Base-by-base conservation (phyloP, 2,329 filamentous ascomycete genomes). In the Fusarium denticulatum region DNA sequence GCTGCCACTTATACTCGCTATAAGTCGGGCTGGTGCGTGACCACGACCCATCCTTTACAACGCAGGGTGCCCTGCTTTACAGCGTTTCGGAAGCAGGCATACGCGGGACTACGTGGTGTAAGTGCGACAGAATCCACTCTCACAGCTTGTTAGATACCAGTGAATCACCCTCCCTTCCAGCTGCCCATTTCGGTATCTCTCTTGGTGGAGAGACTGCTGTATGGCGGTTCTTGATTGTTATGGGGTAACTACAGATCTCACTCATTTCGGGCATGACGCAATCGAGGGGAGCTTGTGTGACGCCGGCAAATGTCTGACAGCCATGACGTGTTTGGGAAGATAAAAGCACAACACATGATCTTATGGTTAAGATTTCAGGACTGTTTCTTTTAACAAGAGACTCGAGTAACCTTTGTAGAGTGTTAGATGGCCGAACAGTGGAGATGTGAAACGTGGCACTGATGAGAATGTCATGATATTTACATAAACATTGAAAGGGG, bases 1-100 rank as follows among this genome's bases (percentile, higher is more conserved):
- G 69, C 60, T 72, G 75, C 71, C 55, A 70, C 43, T 77, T 76
- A 78, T 78, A 78, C 61, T 60, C 63, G 68, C 55, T 62, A 64
- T 50, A 59, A 69, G 62, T 67, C 47, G 60, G 63, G 60, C 69
- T 73, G 69, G 70, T 65, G 76, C 76, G 76, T 77, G 74, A 77
- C 76, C 66, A 52, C 30, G 65, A 56, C 67, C 65, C 65, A 68
- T 68, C 66, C 73, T 62, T 66, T 58, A 47, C 47, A 65, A 67
- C 59, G 64, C 60, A 70, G 61, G 65, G 53, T 65, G 49, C 63
- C 60, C 60, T 74, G 61, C 58, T 60, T 67, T 55, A 63, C 36
- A 46, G 20, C 34, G 49, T 64, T 63, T 43, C 30, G n/a, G 22
- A 64, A 40, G 45, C 62, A 36, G 60, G 37, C 67, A 46, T 40